Evolutionary conservation across 768 basidiomycete species (phyloP).

Genomic region (Trametes cubensis): DNA sequence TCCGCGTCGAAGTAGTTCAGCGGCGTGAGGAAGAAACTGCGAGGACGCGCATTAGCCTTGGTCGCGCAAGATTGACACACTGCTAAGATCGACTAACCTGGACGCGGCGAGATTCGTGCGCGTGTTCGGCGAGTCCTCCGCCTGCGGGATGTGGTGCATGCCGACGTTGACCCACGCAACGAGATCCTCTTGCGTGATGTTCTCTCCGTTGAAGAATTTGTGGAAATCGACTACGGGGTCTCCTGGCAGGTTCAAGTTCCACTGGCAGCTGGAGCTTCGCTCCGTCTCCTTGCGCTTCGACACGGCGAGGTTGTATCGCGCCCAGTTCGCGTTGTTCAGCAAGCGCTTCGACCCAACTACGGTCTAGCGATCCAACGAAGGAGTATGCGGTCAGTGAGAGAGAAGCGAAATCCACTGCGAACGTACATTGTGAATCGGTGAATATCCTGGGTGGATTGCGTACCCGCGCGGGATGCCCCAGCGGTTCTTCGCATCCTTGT

Average conservation of each 20-base stretch:
- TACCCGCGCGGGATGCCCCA: slow-evolving; percentile 66
- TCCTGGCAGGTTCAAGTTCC: slow-evolving; percentile 67
- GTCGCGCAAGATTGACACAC: background rate
- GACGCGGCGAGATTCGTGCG: slow-evolving; percentile 58
- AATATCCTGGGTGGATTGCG: slow-evolving; percentile 61
- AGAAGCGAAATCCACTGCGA: background rate
- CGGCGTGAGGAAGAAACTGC: slow-evolving; percentile 59
- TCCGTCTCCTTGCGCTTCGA: slow-evolving; percentile 63
- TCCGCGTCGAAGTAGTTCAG: slow-evolving; percentile 70
- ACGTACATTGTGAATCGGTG: slow-evolving; percentile 52
- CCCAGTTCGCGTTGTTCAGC: slow-evolving; percentile 67
- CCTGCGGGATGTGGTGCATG: slow-evolving; percentile 66
- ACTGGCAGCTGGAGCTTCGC: slow-evolving; percentile 56
- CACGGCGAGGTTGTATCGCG: slow-evolving; percentile 62
- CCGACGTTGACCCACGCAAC: slow-evolving; percentile 71
- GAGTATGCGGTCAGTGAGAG: background rate
- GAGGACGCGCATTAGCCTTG: background rate
- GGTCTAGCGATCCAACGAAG: slow-evolving; percentile 42
- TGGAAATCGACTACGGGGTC: slow-evolving; percentile 58
- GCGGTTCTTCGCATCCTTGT: slow-evolving; percentile 51
- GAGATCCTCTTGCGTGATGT: slow-evolving; percentile 63
- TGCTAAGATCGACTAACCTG: slow-evolving; percentile 38
- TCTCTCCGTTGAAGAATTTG: slow-evolving; percentile 66
- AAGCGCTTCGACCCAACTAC: slow-evolving; percentile 62
- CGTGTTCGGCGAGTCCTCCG: slow-evolving; percentile 67